These are phyloP conservation scores for Pleurotus salmoneostramineus DNA, from an alignment of 768 basidiomycete species.

Conservation along the genomic window DNA sequence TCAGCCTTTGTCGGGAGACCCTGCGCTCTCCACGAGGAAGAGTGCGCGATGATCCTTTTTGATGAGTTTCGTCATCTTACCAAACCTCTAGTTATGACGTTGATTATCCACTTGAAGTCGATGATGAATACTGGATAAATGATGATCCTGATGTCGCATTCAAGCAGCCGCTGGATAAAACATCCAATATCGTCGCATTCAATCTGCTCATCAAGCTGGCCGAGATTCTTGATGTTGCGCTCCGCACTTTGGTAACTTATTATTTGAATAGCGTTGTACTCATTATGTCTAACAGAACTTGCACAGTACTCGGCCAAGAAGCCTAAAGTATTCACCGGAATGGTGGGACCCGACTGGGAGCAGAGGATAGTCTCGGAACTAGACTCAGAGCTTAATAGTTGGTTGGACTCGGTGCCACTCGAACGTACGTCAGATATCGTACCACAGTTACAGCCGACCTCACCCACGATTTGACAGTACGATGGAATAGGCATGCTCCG, in stretches of 20 bases:
- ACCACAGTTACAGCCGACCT: neutral
- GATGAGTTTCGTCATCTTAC: too few relatives aligned
- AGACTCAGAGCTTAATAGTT: conserved; percentile 59
- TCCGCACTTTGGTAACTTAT: conserved; percentile 54
- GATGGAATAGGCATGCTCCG: conserved; percentile 22
- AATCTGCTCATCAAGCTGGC: conserved; percentile 51
- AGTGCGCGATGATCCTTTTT: too few relatives aligned
- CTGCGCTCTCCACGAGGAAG: too few relatives aligned
- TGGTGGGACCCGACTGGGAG: conserved; percentile 42
- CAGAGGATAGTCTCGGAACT: conserved; percentile 52
- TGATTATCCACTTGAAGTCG: conserved; percentile 57
- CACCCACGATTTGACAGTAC: conserved; percentile 23
- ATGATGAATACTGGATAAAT: conserved; percentile 73
- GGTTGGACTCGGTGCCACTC: conserved; percentile 53
- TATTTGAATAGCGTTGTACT: conserved; percentile 13
- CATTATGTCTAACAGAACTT: neutral
- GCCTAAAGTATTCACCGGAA: conserved; percentile 33
- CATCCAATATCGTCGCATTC: conserved; percentile 54
- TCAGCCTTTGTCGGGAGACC: too few relatives aligned
- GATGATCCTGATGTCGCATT: conserved; percentile 56
- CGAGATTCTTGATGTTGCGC: conserved; percentile 56
- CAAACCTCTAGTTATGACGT: conserved; percentile 62
- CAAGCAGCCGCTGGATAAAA: conserved; percentile 57
- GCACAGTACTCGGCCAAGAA: conserved; percentile 70
- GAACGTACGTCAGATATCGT: conserved; percentile 24